Conservation (phyloP, 2,329 filamentous ascomycete species). For the Xylariaceae sp. region DNA sequence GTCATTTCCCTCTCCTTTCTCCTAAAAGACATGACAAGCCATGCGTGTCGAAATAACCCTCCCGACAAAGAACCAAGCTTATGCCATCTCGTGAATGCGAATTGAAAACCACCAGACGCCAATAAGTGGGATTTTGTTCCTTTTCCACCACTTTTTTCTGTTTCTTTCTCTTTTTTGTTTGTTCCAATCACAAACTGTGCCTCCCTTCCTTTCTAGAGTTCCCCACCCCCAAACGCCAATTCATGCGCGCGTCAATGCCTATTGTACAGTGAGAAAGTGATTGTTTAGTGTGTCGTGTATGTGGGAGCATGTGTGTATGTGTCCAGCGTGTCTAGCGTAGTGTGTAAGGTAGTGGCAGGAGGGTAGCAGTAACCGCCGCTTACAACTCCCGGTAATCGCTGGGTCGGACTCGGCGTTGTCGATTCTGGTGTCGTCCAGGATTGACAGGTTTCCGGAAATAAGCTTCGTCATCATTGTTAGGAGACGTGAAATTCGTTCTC, state of each 20-base stretch:
- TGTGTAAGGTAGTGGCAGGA: background rate
- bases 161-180: background rate
- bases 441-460: conserved; percentile 97
- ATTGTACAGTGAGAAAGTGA: conserved; percentile 17
- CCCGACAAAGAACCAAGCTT: too few relatives aligned
- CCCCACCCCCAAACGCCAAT: conserved; percentile 19
- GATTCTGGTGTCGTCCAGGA: conserved; percentile 80
- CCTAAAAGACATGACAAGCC: background rate
- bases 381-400: conserved; percentile 86
- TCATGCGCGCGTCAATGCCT: conserved; percentile 12
- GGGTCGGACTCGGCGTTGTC: conserved; percentile 71
- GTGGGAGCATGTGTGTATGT: too few relatives aligned
- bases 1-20: background rate
- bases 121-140: background rate
- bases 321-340: too few relatives aligned
- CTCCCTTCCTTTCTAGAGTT: conserved; percentile 2
- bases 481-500: conserved; percentile 39
- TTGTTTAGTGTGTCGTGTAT: conserved; percentile 4
- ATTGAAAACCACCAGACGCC: conserved; percentile 7
- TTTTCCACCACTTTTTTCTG: background rate
- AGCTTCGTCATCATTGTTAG: conserved; percentile 73
- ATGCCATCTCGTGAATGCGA: too few relatives aligned
- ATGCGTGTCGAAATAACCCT: too few relatives aligned
- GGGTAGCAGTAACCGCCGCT: conserved; percentile 16
- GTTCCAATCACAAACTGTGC: background rate